Evolutionary conservation across 75 land plant genomes (phyloP).

Genomic region (Pinus taeda): DNA sequence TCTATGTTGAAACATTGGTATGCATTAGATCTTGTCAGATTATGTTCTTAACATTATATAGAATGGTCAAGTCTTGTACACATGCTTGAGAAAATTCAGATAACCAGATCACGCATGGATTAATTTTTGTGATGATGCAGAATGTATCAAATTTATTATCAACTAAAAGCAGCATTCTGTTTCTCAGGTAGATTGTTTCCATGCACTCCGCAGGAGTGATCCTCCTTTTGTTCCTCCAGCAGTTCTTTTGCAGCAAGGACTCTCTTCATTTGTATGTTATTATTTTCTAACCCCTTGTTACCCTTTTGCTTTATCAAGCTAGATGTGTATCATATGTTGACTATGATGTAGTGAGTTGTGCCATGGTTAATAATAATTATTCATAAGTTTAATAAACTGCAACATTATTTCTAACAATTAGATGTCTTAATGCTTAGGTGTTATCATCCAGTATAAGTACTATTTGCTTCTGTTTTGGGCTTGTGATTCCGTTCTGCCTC

Average conservation of each 20-base stretch:
- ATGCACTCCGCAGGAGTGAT: constrained; percentile 93
- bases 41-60: neutral
- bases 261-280: constrained; percentile 79
- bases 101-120: neutral
- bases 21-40: constrained; percentile 10
- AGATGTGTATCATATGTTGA: neutral
- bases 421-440: neutral
- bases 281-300: neutral
- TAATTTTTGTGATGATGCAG: neutral
- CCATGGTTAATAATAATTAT: neutral
- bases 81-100: neutral
- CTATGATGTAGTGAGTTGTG: neutral
- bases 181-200: constrained; percentile 92
- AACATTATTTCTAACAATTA: neutral
- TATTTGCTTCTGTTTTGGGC: neutral
- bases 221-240: constrained; percentile 89
- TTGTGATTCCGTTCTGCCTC: neutral
- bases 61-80: neutral
- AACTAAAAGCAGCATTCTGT: neutral
- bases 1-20: constrained; percentile 91
- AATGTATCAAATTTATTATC: neutral
- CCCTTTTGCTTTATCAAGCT: neutral
- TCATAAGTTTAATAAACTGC: neutral
- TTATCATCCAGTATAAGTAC: neutral
- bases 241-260: constrained; percentile 82